Evolutionary conservation across 176 grass and related monocot species (phyloP).

Genomic region (Triticum dicoccoides): DNA sequence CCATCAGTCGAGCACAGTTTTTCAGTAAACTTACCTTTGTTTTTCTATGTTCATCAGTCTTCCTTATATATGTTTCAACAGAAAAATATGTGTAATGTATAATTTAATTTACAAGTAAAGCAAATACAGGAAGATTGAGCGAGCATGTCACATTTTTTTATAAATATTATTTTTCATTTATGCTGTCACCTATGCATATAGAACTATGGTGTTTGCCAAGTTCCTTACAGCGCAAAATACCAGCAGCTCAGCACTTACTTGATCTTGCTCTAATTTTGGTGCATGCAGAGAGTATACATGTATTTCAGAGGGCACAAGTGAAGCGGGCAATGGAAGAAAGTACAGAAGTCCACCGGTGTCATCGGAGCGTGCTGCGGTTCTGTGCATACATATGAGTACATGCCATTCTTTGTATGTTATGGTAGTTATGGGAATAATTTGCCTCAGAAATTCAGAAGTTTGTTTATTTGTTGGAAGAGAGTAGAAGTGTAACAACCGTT

Average conservation of each 20-base stretch:
- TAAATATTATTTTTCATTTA: not conserved
- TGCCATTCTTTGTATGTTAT: constrained; percentile 17
- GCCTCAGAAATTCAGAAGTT: not conserved
- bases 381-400: constrained; percentile 38
- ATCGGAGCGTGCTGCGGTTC: constrained; percentile 13
- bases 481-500: not conserved
- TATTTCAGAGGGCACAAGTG: constrained; percentile 90
- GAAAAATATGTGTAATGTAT: not conserved
- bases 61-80: not conserved
- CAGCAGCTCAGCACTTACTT: not conserved
- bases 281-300: constrained; percentile 83
- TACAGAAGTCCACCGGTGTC: not conserved
- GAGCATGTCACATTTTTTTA: not conserved
- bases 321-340: constrained; percentile 25
- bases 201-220: not conserved
- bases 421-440: not conserved
- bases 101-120: constrained; percentile 6
- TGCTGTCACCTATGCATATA: not conserved
- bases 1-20: not conserved
- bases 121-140: not conserved
- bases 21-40: not conserved
- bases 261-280: constrained; percentile 26
- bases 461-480: not conserved
- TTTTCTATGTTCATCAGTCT: constrained; percentile 5
- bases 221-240: not conserved